Evolutionary conservation across 805 yeast genomes (phyloP).

Genomic region (Metschnikowia baotianmanensis): DNA sequence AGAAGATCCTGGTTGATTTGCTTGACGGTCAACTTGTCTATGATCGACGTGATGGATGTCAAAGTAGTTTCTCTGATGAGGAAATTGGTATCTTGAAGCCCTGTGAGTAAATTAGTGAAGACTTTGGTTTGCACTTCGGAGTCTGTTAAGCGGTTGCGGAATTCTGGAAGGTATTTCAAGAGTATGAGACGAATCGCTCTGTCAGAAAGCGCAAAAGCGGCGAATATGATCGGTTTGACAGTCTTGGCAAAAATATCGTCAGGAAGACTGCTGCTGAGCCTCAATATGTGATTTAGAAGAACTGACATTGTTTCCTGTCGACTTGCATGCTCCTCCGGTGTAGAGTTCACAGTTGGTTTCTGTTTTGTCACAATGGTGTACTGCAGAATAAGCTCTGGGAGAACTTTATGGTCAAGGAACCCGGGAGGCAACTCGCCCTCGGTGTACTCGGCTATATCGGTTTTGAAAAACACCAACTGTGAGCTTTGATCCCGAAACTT

Average conservation of each 20-base stretch:
- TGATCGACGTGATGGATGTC: conserved; percentile 58
- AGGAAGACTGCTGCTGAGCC: conserved; percentile 28
- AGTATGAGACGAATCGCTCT: conserved; percentile 75
- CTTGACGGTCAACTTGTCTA: conserved; percentile 66
- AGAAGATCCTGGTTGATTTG: conserved; percentile 85
- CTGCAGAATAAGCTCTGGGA: conserved; percentile 67
- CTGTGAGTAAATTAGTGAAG: conserved; percentile 67
- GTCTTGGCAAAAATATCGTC: conserved; percentile 35
- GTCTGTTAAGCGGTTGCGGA: conserved; percentile 49
- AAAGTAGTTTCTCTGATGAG: conserved; percentile 80
- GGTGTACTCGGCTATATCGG: conserved; percentile 26
- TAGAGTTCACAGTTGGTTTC: conserved; percentile 26
- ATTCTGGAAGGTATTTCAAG: conserved; percentile 58
- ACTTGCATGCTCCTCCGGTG: conserved; percentile 29
- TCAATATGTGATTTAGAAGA: conserved; percentile 42
- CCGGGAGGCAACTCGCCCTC: conserved; percentile 44
- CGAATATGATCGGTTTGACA: conserved; percentile 62
- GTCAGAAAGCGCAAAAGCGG: conserved; percentile 64
- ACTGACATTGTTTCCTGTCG: conserved; percentile 38
- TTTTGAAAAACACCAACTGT: conserved; percentile 44
- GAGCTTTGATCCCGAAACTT: conserved; percentile 52
- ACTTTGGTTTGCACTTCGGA: conserved; percentile 67
- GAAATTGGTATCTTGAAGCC: conserved; percentile 81
- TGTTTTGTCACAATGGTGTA: conserved; percentile 25
- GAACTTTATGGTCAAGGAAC: conserved; percentile 53